phyloP scores from a whole-genome alignment of 495 filamentous ascomycete species.

The Neurospora sp. region DNA sequence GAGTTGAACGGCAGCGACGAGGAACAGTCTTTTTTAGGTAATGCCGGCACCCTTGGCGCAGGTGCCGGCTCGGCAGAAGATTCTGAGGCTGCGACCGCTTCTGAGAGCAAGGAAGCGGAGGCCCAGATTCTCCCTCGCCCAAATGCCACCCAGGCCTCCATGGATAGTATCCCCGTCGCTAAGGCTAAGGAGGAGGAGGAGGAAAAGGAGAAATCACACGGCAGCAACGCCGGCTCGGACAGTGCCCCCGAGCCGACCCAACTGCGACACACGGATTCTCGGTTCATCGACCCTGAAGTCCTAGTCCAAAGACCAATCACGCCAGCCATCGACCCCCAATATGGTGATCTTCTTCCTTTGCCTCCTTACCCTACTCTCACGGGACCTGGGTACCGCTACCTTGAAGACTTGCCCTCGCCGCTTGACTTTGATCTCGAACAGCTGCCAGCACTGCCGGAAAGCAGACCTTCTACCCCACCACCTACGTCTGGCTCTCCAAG shows the following conservation, averaged over 20 bases:
- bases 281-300: constrained; percentile 42
- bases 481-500: background rate
- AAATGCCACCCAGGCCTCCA: constrained; percentile 31
- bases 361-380: constrained; percentile 31
- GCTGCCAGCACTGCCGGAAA: constrained; percentile 41
- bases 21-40: constrained; percentile 52
- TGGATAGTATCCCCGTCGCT: background rate
- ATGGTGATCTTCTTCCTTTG: constrained; percentile 44
- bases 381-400: constrained; percentile 33
- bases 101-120: background rate
- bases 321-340: constrained; percentile 47
- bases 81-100: constrained; percentile 29
- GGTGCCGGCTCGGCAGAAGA: constrained; percentile 45
- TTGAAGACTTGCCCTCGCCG: constrained; percentile 2
- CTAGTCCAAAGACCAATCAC: constrained; percentile 35
- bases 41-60: constrained; percentile 51
- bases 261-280: constrained; percentile 20
- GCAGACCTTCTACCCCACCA: constrained; percentile 37
- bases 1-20: constrained; percentile 21
- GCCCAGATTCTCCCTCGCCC: constrained; percentile 27
- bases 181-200: constrained; percentile 18
- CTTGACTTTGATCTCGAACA: constrained; percentile 10
- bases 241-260: constrained; percentile 8
- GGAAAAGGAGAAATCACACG: constrained; percentile 3
- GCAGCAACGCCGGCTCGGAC: background rate